Evolutionary conservation across 2,329 filamentous ascomycete species (phyloP), one percentile per base, ranked within the genome.

Genomic region (Pezicula radicicola): DNA sequence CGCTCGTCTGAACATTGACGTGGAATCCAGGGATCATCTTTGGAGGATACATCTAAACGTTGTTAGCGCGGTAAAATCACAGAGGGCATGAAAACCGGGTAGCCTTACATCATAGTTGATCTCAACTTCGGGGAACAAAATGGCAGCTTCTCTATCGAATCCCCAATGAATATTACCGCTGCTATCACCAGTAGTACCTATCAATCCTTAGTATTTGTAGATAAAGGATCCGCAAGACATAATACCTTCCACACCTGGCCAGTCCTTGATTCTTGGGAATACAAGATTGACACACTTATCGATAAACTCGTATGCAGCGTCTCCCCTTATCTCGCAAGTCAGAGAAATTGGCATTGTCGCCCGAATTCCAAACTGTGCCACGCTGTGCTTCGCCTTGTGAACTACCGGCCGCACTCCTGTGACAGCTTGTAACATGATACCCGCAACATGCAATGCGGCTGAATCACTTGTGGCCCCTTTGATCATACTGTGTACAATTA

Each of bases 211-310:
- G 56, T 50, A 46, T 63, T 64, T 69, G 53, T 71, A 77, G 59
- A 10, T 40, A 5, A 19, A 15, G 3, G 9, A 3, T 21, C 3
- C 3, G 4, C 21, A 16, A n/a, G 19, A 36, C 46, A 28, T 27
- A 16, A 45, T 59, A 46, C 84, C 85, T 61, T 81, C 81, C n/a
- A 89, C 76, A 54, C 94, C 94, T 51, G 82, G 83, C 88, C 91
- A 99, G 62, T 99, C 94, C 78, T 97, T 99, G 72, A 99, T 95
- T 66, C 86, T 89, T 37, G 94, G 94, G 67, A 97, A 79, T 6
- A 99, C 92, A 8, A 97, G 77, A 67, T 96, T 91, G 50, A 97
- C 78, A 60, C 91, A 77, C 75, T 96, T 96, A 65, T 93, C 88
- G 42, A 99, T 68, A 69, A 99, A 97, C 69, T 97, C 87, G 57